phyloP scores from a whole-genome alignment of 108 stramenopile genomes.

The Nitzschia palea region DNA sequence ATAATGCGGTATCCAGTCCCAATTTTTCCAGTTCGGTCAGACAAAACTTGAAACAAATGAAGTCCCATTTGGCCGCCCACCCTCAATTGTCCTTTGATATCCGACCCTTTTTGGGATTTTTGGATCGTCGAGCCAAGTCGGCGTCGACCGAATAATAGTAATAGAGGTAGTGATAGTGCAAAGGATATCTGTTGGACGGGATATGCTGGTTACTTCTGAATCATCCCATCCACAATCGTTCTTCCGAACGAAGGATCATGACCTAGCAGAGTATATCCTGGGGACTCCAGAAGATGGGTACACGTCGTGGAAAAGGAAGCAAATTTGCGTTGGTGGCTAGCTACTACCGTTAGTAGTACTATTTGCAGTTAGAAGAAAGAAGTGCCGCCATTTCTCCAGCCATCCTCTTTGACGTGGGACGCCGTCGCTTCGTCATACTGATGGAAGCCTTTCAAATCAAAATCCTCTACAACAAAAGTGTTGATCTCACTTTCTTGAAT shows the following conservation, averaged over 20 bases:
- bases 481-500: background rate
- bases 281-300: no score
- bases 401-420: background rate
- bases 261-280: no score
- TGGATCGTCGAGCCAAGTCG: background rate
- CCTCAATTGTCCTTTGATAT: background rate
- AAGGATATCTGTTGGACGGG: no score
- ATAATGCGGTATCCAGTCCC: background rate
- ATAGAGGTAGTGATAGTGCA: no score
- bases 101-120: background rate
- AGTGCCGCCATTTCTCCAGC: no score
- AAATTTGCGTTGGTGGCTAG: no score
- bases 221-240: no score
- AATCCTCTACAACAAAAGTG: constrained; percentile 4
- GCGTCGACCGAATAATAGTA: background rate
- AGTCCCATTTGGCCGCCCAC: background rate
- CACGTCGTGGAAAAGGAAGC: no score
- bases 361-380: no score
- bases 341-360: no score
- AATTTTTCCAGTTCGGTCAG: background rate
- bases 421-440: constrained; percentile 1
- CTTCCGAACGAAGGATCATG: no score
- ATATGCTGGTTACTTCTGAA: no score
- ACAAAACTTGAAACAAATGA: background rate
- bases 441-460: constrained; percentile 8